A percentile compares a stretch with the other conserved stretches of the same genome.
These are phyloP conservation scores for Plasmopara viticola DNA, from an alignment of 352 stramenopile genomes.

Conservation along the genomic window DNA sequence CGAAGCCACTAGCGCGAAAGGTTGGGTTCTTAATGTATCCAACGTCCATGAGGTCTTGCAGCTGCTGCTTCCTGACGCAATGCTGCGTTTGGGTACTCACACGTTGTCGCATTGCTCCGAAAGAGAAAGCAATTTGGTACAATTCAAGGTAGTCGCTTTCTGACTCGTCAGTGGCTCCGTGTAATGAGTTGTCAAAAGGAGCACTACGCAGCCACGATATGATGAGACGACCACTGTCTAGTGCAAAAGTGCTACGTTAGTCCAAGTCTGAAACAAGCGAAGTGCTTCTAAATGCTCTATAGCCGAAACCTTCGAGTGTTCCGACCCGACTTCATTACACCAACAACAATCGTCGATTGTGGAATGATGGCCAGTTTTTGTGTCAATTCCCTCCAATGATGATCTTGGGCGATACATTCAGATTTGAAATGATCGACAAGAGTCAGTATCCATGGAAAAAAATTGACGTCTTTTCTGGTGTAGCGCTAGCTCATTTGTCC, in stretches of 20 bases:
- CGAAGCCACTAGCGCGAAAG: constrained; percentile 32
- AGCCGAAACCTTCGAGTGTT: not conserved
- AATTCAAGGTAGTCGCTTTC: constrained; percentile 3
- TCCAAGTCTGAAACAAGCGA: constrained; percentile 7
- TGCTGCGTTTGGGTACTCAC: constrained; percentile 31
- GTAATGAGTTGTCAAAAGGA: constrained; percentile 16
- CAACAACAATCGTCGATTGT: constrained; percentile 24
- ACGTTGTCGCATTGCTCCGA: constrained; percentile 20
- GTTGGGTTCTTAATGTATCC: constrained; percentile 21
- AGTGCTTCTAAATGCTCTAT: constrained; percentile 11
- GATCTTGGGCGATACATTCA: constrained; percentile 7
- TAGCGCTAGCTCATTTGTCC: too few relatives aligned
- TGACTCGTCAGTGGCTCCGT: not conserved
- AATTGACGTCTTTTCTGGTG: too few relatives aligned
- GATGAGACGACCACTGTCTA: constrained; percentile 19
- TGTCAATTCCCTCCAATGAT: constrained; percentile 1
- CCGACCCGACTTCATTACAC: not conserved
- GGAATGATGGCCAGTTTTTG: constrained; percentile 6
- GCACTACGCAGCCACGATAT: constrained; percentile 7
- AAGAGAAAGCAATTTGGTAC: not conserved
- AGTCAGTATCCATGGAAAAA: too few relatives aligned
- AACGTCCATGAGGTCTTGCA: constrained; percentile 18
- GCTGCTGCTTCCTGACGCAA: constrained; percentile 25
- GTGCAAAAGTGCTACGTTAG: constrained; percentile 16
- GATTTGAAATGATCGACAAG: constrained; percentile 4